Percentiles rank a stretch among this genome's conserved stretches.
phyloP scores from a whole-genome alignment of 2,329 filamentous ascomycete genomes.

The Colletotrichum agaves region DNA sequence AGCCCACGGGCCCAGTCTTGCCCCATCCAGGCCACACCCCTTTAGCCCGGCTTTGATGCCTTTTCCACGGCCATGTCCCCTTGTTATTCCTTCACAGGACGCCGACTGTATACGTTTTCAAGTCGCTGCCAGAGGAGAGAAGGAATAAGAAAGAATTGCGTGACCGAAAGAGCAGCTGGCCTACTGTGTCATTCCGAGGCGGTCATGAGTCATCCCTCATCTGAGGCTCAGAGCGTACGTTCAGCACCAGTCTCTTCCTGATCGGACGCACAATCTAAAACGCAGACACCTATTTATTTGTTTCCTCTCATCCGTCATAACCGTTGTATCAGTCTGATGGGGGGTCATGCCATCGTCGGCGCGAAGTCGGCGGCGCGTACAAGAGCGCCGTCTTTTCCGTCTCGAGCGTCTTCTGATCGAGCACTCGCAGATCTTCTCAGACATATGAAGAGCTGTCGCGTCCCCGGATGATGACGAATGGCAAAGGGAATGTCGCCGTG shows the following conservation, averaged over 20 bases:
- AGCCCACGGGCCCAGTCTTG: background rate
- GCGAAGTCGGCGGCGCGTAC: conserved; percentile 9
- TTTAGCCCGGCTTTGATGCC: background rate
- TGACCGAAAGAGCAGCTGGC: conserved; percentile 30
- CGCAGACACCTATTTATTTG: conserved; percentile 22
- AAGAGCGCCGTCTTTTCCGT: background rate
- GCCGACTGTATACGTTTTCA: conserved; percentile 8
- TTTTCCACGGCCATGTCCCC: background rate
- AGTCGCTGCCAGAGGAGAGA: background rate
- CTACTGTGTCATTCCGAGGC: conserved; percentile 29
- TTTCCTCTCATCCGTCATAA: conserved; percentile 16
- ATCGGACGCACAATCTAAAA: conserved; percentile 28
- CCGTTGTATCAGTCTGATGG: background rate
- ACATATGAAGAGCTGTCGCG: conserved; percentile 9
- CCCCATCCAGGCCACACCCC: too few relatives aligned
- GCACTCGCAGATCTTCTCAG: background rate
- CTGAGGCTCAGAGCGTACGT: background rate
- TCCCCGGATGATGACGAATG: background rate
- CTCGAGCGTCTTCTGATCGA: background rate
- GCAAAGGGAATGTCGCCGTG: background rate
- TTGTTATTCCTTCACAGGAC: background rate
- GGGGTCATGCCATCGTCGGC: background rate
- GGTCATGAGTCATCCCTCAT: conserved; percentile 23
- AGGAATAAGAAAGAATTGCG: background rate
- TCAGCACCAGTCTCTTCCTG: conserved; percentile 1